These are phyloP conservation scores for Aspergillus flavus DNA, from an alignment of 2,329 filamentous ascomycete species.

Conservation along the genomic window DNA sequence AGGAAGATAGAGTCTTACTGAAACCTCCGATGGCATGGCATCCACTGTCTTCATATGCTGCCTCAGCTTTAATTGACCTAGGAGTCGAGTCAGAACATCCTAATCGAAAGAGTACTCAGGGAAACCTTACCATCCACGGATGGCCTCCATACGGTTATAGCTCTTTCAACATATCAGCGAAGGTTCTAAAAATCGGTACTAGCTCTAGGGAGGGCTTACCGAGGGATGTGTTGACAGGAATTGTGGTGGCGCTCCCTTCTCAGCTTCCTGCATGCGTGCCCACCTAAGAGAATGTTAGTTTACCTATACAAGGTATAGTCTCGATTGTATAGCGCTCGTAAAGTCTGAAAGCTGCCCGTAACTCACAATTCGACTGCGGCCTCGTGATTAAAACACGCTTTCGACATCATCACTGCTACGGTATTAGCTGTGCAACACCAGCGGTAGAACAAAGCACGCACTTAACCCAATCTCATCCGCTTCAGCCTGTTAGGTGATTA, in stretches of 20 bases:
- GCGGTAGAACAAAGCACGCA: slow-evolving; percentile 24
- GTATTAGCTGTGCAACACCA: slow-evolving; percentile 16
- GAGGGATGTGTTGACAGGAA: slow-evolving; percentile 64
- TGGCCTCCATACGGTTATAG: slow-evolving; percentile 58
- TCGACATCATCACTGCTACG: slow-evolving; percentile 61
- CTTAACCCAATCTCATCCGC: slow-evolving; percentile 64
- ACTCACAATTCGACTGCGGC: slow-evolving; percentile 56
- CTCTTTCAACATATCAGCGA: slow-evolving; percentile 31
- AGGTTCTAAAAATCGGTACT: neutral
- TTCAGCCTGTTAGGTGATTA: slow-evolving; percentile 47
- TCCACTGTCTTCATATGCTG: slow-evolving; percentile 42
- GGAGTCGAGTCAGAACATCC: slow-evolving; percentile 16
- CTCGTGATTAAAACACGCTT: slow-evolving; percentile 61
- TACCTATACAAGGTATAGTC: neutral
- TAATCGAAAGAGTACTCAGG: neutral
- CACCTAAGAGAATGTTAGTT: slow-evolving; percentile 39
- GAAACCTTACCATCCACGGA: slow-evolving; percentile 52
- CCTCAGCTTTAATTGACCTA: slow-evolving; percentile 45
- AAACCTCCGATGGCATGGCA: slow-evolving; percentile 34
- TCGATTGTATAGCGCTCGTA: neutral
- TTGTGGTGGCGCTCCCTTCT: slow-evolving; percentile 53
- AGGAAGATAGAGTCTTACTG: slow-evolving; percentile 26
- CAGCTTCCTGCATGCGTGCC: slow-evolving; percentile 54
- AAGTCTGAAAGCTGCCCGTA: slow-evolving; percentile 11
- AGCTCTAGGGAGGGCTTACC: slow-evolving; percentile 24